Conservation (phyloP, 1,284 basidiomycete genomes). For the Moesziomyces aphidis region DNA sequence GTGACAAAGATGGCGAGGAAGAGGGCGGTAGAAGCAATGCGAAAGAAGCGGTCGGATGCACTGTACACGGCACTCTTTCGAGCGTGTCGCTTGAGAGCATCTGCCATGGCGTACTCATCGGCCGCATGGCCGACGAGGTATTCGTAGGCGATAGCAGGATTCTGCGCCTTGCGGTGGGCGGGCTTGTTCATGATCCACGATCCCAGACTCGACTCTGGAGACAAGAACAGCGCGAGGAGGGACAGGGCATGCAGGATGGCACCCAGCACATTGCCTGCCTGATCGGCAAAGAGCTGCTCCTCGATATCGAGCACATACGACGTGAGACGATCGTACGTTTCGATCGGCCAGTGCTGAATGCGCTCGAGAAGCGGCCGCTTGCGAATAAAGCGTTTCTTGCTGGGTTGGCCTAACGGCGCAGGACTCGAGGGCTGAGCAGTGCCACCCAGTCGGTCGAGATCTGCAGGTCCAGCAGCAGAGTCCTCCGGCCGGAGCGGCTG, state of each 20-base stretch:
- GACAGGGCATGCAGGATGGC: slow-evolving; percentile 32
- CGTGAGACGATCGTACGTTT: slow-evolving; percentile 27
- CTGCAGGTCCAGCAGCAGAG: not conserved
- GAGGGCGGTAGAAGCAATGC: slow-evolving; percentile 22
- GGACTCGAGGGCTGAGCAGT: not conserved
- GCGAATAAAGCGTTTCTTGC: slow-evolving; percentile 35
- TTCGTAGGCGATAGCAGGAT: slow-evolving; percentile 47
- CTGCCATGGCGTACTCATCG: slow-evolving; percentile 48
- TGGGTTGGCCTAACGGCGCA: not conserved
- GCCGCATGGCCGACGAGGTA: slow-evolving; percentile 41
- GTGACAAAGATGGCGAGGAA: slow-evolving; percentile 32
- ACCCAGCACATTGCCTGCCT: slow-evolving; percentile 45
- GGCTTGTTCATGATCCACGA: slow-evolving; percentile 46
- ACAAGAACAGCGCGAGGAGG: slow-evolving; percentile 38
- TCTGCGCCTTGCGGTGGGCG: slow-evolving; percentile 32
- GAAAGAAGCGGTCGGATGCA: slow-evolving; percentile 45
- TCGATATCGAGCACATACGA: slow-evolving; percentile 36
- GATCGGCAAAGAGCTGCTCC: slow-evolving; percentile 41
- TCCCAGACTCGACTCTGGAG: slow-evolving; percentile 40
- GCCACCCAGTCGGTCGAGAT: not conserved
- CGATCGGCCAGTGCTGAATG: slow-evolving; percentile 40
- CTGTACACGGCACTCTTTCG: slow-evolving; percentile 33
- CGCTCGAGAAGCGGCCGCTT: slow-evolving; percentile 29
- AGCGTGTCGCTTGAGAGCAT: slow-evolving; percentile 36
- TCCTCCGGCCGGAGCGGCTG: not conserved